Base-by-base conservation (phyloP, 164 flowering plant genomes). In the Paratinospora sagittata region DNA sequence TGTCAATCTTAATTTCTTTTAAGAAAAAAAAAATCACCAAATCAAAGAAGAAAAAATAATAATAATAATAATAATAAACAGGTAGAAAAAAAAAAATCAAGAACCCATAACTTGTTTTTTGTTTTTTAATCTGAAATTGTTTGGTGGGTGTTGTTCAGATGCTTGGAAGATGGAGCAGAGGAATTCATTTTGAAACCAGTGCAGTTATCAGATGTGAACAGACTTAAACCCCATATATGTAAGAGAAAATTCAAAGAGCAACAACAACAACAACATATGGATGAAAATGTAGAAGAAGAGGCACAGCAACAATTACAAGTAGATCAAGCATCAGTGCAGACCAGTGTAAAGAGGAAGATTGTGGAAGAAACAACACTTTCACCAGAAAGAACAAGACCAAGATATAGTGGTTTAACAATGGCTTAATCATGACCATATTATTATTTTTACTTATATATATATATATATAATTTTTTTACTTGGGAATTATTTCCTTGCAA, bases 141-240 rank as follows among this genome's bases (percentile, higher is more conserved):
- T 30, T 30, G 34, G 34, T 30, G 34, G 63, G 71, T 69, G 74
- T 61, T 65, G 39, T 49, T 67, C 88, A 88, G 90, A 87, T 89
- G 93, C 57, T 78, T 89, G 77, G 89, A 89, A 78, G 90, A 76
- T 81, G 93, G 93, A 67, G 93, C 93, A 47, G 86, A 89, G 69
- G 90, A 89, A 52, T 89, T 89, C 74, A 69, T 89, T n/a, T 60
- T 89, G 70, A 89, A 89, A 79, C 93, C 93, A 1, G 79, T 89
- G 62, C 83, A 79, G 65, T 63, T 86, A 69, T 82, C 90, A 16
- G 90, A 89, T 70, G 34, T 89, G 69, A 70, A 81, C 72, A 85
- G 79, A 74, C 83, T 89, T 60, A 39, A 41, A 41, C 88, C 92
- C 70, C 90, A 88, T 77, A 68, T 92, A 73, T 65, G 85, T 81